Conservation (phyloP, 2,329 filamentous ascomycete species). For the Periconia digitata region DNA sequence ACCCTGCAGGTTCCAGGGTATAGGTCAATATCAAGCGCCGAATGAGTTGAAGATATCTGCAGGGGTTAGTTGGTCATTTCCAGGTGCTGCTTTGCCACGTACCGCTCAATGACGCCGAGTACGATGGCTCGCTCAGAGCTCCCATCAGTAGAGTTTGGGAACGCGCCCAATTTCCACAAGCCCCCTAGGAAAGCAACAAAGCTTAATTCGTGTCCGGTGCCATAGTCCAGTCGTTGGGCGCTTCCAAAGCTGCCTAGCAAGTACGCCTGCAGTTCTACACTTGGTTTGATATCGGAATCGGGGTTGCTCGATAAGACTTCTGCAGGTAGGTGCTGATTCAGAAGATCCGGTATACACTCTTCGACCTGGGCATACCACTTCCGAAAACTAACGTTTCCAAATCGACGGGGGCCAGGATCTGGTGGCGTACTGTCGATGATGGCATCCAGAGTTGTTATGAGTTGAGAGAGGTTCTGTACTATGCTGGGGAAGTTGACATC, state of each 20-base stretch:
- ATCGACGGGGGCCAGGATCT: constrained; percentile 80
- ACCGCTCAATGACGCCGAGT: constrained; percentile 80
- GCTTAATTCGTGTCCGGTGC: constrained; percentile 92
- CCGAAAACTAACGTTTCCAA: constrained; percentile 89
- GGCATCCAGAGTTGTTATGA: constrained; percentile 65
- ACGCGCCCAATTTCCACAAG: constrained; percentile 87
- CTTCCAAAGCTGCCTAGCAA: constrained; percentile 87
- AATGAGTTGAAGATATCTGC: constrained; percentile 76
- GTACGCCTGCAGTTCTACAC: constrained; percentile 74
- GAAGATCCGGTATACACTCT: constrained; percentile 57
- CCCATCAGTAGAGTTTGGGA: constrained; percentile 59
- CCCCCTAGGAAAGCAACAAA: constrained; percentile 89
- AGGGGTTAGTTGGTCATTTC: not conserved
- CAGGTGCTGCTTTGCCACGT: constrained; percentile 38
- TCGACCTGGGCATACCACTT: constrained; percentile 76
- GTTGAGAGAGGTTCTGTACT: constrained; percentile 64
- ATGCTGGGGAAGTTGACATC: constrained; percentile 55
- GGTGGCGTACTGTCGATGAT: constrained; percentile 80
- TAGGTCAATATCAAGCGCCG: constrained; percentile 85
- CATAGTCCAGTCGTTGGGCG: constrained; percentile 86
- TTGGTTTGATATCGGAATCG: constrained; percentile 47
- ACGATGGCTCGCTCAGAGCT: constrained; percentile 77
- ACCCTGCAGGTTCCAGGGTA: constrained; percentile 90
- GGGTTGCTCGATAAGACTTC: constrained; percentile 46
- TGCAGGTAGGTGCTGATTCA: constrained; percentile 59